Base-by-base conservation (phyloP, 169 alveolate species). In the Plasmodium gaboni region DNA sequence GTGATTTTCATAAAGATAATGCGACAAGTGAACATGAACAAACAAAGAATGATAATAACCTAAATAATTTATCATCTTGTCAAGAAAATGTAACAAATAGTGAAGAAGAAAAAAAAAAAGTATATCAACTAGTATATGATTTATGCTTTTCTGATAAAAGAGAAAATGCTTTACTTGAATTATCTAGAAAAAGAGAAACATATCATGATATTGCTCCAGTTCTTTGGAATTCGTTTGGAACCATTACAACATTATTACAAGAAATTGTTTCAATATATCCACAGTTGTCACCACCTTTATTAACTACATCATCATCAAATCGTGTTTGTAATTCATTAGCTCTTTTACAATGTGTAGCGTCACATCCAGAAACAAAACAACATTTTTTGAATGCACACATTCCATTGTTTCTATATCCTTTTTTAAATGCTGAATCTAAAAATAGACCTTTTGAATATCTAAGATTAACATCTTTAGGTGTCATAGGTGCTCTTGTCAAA, bases 401-500 rank as follows among this genome's bases (percentile, higher is more conserved):
- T 51, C 99, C 99, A 7, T 95, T 98, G 8, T 98, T 97, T 89
- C 94, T 99, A 28, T 99, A 97, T 89, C 99, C 99, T 3, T 98
- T 99, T 91, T 94, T 99, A 60, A 99, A 98, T 85, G 97, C 99
- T 32, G 96, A 97, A 32, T 95, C 97, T 15, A 98, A 98, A 78
- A 96, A 98, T 53, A 96, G 99, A 78, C 99, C 99, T 1, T 97
- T 97, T 89, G 99, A 99, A 94, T 98, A 98, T 92, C 92, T 98
- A 64, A 97, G 99, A 63, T 96, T 99, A 61, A 99, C 99, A 0
- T 96, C 99, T 9, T 93, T 99, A 32, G 99, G 99, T 38, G 99
- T 99, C 17, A 98, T 99, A 44, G 99, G 99, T n/a, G 99, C 99
- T 28, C 94, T 99, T 22, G 99, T 99, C 12, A 98, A 98, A 96